A percentile compares a stretch with the other conserved stretches of the same genome.
These are phyloP conservation scores for Fraxinus sp. DNA, from an alignment of 305 asterid genomes.

Conservation along the genomic window DNA sequence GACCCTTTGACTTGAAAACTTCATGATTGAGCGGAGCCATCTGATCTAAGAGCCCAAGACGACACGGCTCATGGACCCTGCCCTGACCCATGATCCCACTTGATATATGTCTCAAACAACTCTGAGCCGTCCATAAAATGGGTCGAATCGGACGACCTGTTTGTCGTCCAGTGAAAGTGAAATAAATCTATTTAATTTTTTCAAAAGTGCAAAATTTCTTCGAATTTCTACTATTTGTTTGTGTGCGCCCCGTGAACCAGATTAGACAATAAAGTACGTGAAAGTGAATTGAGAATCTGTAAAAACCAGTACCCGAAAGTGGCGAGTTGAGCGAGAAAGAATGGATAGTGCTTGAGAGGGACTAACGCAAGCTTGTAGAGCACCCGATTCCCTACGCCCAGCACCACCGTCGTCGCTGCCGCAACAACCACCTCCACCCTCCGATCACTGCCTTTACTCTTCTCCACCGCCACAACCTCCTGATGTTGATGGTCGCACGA, in stretches of 20 bases:
- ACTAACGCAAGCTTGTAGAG: conserved; percentile 90
- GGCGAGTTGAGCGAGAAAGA: conserved; percentile 92
- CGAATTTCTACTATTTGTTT: not conserved
- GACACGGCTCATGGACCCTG: not conserved
- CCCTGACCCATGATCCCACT: not conserved
- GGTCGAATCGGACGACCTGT: not conserved
- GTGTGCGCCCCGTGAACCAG: not conserved
- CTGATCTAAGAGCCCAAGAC: not conserved
- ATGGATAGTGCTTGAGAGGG: conserved; percentile 83
- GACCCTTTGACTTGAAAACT: not conserved
- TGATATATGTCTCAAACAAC: not conserved
- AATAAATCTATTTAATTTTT: not conserved
- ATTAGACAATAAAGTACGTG: not conserved
- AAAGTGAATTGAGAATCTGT: not conserved
- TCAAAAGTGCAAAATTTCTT: not conserved
- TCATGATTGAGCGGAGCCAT: not conserved
- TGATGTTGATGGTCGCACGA: conserved; percentile 38
- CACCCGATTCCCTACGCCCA: conserved; percentile 93
- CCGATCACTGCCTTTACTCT: conserved; percentile 40
- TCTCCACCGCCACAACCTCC: conserved; percentile 39
- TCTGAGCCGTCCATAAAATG: not conserved
- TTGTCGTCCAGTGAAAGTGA: not conserved
- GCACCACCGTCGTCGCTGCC: conserved; percentile 71
- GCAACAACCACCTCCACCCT: conserved; percentile 66
- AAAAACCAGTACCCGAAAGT: conserved; percentile 69